phyloP scores from a whole-genome alignment of 495 filamentous ascomycete genomes.

The Sphaerosporella brunnea region DNA sequence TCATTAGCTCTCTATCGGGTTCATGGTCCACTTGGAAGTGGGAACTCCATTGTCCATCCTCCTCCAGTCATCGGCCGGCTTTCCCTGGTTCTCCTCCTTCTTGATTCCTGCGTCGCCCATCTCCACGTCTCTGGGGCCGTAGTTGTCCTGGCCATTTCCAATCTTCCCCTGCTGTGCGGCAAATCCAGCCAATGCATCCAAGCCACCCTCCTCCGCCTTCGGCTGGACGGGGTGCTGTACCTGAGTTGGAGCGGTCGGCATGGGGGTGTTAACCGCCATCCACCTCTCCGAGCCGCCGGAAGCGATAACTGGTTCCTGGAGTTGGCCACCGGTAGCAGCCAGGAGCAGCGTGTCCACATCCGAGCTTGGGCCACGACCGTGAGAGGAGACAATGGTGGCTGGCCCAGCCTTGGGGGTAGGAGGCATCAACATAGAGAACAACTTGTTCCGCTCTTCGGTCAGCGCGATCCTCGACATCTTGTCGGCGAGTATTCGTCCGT shows the following conservation, averaged over 20 bases:
- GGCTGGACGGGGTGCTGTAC: slow-evolving; percentile 1
- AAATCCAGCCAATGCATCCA: slow-evolving; percentile 26
- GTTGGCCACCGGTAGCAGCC: slow-evolving; percentile 25
- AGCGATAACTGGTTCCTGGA: slow-evolving; percentile 31
- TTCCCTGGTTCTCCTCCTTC: neutral
- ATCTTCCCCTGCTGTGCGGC: slow-evolving; percentile 9
- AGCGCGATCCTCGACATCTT: slow-evolving; percentile 6
- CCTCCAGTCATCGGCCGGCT: neutral
- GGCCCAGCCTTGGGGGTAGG: slow-evolving; percentile 30
- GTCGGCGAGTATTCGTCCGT: slow-evolving; percentile 27
- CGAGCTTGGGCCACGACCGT: slow-evolving; percentile 15
- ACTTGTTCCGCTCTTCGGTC: slow-evolving; percentile 13
- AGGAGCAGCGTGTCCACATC: slow-evolving; percentile 27
- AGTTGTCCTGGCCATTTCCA: neutral
- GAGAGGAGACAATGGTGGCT: slow-evolving; percentile 35
- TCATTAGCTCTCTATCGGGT: no score
- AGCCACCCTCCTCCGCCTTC: slow-evolving; percentile 21
- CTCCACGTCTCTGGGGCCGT: neutral
- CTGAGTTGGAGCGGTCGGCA: slow-evolving; percentile 7
- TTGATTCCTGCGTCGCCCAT: slow-evolving; percentile 1
- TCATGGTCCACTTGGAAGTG: no score
- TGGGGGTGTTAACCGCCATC: slow-evolving; percentile 26
- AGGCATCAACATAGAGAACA: slow-evolving; percentile 26
- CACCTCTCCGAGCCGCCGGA: slow-evolving; percentile 28
- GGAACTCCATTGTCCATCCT: neutral